A percentile compares a stretch with the other conserved stretches of the same genome.
Evolutionary conservation across 331 rosid species (phyloP).

Genomic region (Rosa hybrid): DNA sequence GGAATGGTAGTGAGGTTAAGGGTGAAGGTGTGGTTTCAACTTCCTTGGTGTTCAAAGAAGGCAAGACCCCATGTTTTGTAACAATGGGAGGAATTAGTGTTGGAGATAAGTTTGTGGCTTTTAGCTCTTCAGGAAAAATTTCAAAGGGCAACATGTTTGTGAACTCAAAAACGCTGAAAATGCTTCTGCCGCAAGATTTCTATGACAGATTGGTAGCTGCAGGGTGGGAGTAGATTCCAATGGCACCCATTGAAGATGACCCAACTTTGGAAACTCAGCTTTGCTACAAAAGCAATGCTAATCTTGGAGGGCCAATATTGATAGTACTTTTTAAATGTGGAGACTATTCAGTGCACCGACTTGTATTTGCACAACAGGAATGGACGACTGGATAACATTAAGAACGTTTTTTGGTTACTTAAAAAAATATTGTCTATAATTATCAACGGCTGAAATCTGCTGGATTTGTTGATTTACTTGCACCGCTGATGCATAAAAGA

Average conservation of each 20-base stretch:
- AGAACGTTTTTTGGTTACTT: too few species aligned
- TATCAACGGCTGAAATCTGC: too few species aligned
- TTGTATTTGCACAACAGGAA: too few species aligned
- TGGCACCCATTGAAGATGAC: too few species aligned
- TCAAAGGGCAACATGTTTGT: not conserved
- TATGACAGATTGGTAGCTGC: not conserved
- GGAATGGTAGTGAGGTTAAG: slow-evolving; percentile 42
- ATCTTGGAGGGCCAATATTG: not conserved
- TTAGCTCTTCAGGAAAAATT: slow-evolving; percentile 22
- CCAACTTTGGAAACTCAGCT: too few species aligned
- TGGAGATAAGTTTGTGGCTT: slow-evolving; percentile 44
- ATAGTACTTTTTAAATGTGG: too few species aligned
- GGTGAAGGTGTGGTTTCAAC: slow-evolving; percentile 53
- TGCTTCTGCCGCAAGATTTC: too few species aligned
- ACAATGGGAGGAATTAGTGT: slow-evolving; percentile 51
- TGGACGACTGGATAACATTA: too few species aligned
- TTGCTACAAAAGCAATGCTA: not conserved
- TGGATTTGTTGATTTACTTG: too few species aligned
- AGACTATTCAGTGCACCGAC: too few species aligned
- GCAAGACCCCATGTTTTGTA: slow-evolving; percentile 27
- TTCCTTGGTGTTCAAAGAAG: slow-evolving; percentile 30
- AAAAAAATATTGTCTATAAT: too few species aligned
- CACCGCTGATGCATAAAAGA: too few species aligned
- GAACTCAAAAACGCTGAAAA: not conserved
- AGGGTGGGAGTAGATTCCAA: not conserved